Evolutionary conservation across 768 basidiomycete genomes (phyloP), one percentile per base, ranked within the genome.

Genomic region (Nidula microcarpa): DNA sequence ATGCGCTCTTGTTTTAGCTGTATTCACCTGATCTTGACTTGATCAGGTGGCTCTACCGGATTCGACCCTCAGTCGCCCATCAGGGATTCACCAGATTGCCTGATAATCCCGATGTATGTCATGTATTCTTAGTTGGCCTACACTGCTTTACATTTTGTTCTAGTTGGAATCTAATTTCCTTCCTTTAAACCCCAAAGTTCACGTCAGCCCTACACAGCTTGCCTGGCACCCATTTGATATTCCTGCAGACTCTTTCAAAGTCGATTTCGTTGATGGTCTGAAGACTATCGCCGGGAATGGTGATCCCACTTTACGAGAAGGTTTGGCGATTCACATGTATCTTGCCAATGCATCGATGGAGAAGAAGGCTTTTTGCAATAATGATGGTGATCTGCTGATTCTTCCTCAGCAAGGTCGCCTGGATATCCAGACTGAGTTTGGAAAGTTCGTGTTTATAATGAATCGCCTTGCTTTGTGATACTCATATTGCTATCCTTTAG

Each of bases 401-500:
- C 68, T 86, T 14, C 85, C 85, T 7, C 79, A 86, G 62, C 74
- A 80, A 60, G 85, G 86, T 5, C 73, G 84, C 10, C 66, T 87
- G 56, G 84, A 87, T 61, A 78, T 88, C 41, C 84, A 85, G 65
- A 86, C 85, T 2, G 85, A 88, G 64, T 79, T 83, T 55, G 85
- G 85, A 50, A 81, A 75, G 84, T 84, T 57, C 57, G 80, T 70
- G 14, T 4, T 33, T 36, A 10, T 16, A 44, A 44, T 43, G 9
- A 9, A 33, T 43, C 3, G 43, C 3, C 9, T 32, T 11, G 23
- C 13, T 23, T 23, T 23, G 14, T 4, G 14, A 49, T 34, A 32
- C 34, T 33, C 9, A 49, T n/a, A n/a, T 48, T 33, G 37, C 33
- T 33, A 23, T 47, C 18, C 5, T 46, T 3, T 53, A 84, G 82